Base-by-base conservation (phyloP, 495 filamentous ascomycete genomes). In the Bacidia rubella region DNA sequence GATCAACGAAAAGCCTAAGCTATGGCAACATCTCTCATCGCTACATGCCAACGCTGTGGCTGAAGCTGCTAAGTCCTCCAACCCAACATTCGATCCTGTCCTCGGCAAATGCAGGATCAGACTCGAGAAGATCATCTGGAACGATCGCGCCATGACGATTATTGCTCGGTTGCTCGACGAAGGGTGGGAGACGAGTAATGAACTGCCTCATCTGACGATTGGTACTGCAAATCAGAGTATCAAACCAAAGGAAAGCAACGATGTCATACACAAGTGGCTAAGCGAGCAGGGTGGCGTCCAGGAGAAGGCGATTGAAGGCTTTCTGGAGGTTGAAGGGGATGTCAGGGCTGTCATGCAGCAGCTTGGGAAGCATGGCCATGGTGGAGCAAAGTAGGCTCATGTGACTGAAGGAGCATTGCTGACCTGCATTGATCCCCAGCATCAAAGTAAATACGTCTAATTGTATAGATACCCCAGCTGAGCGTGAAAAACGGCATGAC, bases 231-330 rank as follows among this genome's bases (percentile, higher is more conserved):
- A 74, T 51, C 67, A 70, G 51, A 59, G 69, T 5, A 78, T 98
- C 56, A 95, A 95, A 68, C 92, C 92, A 1, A 86, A 83, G 70
- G 90, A 98, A 70, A 90, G 89, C 60, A 97, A 97, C 60, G 82
- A 86, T 54, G 62, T 98, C 61, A 66, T 98, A 49, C 65, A 70
- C 54, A 66, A 72, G 41, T 96, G 87, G 88, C 27, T 20, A 21
- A 52, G 78, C 55, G 59, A 73, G 0, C 74, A 67, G 23, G 73
- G 73, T 3, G 77, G 77, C 0, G 70, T 76, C 39, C 68, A 60
- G 48, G 74, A 76, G 59, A 61, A 57, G 0, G 68, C 70, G 51
- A 59, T 76, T 43, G 61, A 65, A 9, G 71, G 68, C 2, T 67
- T 72, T 9, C 68, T 67, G 63, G 63, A 74, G 26, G 55, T 77